phyloP scores from a whole-genome alignment of 148 eudicot genomes.

The Silene conica region DNA sequence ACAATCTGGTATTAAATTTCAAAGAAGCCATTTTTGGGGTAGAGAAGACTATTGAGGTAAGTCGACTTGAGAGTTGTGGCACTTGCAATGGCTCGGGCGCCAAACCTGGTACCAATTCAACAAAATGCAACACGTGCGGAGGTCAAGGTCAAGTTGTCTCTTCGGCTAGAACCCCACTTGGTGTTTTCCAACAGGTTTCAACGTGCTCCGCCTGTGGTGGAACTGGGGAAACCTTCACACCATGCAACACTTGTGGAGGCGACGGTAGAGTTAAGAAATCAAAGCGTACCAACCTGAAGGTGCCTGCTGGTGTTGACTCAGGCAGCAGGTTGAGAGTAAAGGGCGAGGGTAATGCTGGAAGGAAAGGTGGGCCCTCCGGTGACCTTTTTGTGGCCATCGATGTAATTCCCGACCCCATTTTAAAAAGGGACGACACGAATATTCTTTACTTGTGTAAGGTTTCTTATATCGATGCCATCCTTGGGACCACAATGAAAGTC shows the following conservation, averaged over 20 bases:
- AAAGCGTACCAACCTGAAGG: conserved; percentile 73
- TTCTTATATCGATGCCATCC: conserved; percentile 79
- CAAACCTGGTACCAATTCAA: conserved; percentile 69
- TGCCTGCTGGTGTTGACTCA: conserved; percentile 88
- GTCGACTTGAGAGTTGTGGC: conserved; percentile 67
- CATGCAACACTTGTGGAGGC: conserved; percentile 76
- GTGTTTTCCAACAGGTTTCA: conserved; percentile 87
- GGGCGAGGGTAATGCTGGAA: conserved; percentile 82
- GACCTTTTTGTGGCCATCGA: conserved; percentile 74
- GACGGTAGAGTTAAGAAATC: conserved; percentile 84
- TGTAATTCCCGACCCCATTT: conserved; percentile 62
- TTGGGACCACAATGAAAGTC: conserved; percentile 81
- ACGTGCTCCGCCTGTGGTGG: conserved; percentile 87
- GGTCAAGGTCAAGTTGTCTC: conserved; percentile 97
- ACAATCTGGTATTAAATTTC: conserved; percentile 72
- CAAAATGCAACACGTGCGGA: conserved; percentile 67
- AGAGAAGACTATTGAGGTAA: conserved; percentile 83
- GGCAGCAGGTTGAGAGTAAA: conserved; percentile 84
- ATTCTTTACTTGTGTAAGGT: conserved; percentile 81
- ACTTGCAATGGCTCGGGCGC: conserved; percentile 96
- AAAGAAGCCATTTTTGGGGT: conserved; percentile 92
- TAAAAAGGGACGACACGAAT: conserved; percentile 79
- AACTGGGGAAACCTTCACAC: conserved; percentile 66
- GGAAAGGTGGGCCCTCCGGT: conserved; percentile 85
- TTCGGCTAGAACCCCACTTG: conserved; percentile 84